Conservation (phyloP, 1,139 yeast genomes). For the Hyphopichia burtonii region DNA sequence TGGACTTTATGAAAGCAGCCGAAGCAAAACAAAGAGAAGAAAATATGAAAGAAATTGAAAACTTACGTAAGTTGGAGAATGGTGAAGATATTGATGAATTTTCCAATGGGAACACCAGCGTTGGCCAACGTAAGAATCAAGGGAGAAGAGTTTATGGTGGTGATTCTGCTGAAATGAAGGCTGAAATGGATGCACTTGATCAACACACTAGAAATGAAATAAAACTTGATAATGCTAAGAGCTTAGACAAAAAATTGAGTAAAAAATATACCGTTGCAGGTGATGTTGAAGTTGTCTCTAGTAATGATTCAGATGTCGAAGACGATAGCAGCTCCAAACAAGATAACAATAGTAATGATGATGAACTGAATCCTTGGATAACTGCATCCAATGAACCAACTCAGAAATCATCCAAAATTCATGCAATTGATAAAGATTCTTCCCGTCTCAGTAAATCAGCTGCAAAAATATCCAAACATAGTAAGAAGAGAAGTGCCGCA, state of each 20-base stretch:
- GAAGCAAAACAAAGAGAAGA: constrained; percentile 60
- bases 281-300: constrained; percentile 2
- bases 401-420: constrained; percentile 53
- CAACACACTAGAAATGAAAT: constrained; percentile 47
- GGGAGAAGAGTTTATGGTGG: constrained; percentile 89
- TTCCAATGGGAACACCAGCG: constrained; percentile 32
- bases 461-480: constrained; percentile 45
- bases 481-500: constrained; percentile 38
- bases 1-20: constrained; percentile 94
- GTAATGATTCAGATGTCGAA: neutral
- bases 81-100: constrained; percentile 44
- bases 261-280: constrained; percentile 21
- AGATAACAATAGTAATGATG: constrained; percentile 15
- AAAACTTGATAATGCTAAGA: constrained; percentile 53
- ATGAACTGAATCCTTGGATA: constrained; percentile 72
- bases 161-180: constrained; percentile 47
- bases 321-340: constrained; percentile 3
- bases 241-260: constrained; percentile 40
- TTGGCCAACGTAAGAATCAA: constrained; percentile 55
- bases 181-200: constrained; percentile 43
- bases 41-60: constrained; percentile 53
- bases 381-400: constrained; percentile 33
- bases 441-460: constrained; percentile 55
- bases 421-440: constrained; percentile 57
- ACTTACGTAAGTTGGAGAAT: constrained; percentile 44